Evolutionary conservation across 2,329 filamentous ascomycete genomes (phyloP).

Genomic region (Penicillium sclerotigenum): DNA sequence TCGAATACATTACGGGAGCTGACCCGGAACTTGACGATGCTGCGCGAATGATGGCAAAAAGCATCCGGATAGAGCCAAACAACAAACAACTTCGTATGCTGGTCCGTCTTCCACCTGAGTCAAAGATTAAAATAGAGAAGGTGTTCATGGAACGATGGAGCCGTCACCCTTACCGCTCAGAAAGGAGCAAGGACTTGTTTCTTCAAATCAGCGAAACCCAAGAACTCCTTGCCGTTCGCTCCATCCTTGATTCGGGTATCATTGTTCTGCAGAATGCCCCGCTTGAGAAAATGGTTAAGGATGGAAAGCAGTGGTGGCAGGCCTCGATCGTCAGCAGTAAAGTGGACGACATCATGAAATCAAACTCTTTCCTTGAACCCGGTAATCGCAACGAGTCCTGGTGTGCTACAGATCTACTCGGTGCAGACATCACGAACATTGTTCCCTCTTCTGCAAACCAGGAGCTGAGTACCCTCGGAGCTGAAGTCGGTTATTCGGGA

Average conservation of each 20-base stretch:
- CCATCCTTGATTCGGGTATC: slow-evolving; percentile 20
- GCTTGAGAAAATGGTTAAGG: slow-evolving; percentile 30
- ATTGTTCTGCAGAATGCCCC: slow-evolving; percentile 29
- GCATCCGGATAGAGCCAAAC: slow-evolving; percentile 34
- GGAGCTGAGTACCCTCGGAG: not conserved
- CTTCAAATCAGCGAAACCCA: slow-evolving; percentile 42
- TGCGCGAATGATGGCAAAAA: slow-evolving; percentile 32
- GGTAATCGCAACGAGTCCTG: slow-evolving; percentile 36
- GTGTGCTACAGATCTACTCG: slow-evolving; percentile 31
- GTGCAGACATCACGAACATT: not conserved
- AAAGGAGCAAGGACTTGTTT: slow-evolving; percentile 25
- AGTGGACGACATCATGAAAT: slow-evolving; percentile 34
- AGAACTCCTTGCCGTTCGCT: slow-evolving; percentile 28
- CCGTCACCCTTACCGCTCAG: slow-evolving; percentile 27
- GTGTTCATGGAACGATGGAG: slow-evolving; percentile 37
- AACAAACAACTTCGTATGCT: slow-evolving; percentile 28
- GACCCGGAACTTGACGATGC: slow-evolving; percentile 29
- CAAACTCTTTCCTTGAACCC: slow-evolving; percentile 34
- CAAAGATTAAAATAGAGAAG: slow-evolving; percentile 29
- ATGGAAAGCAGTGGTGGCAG: slow-evolving; percentile 40
- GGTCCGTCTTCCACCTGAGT: slow-evolving; percentile 20
- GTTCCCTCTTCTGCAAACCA: not conserved
- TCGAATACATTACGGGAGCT: slow-evolving; percentile 21
- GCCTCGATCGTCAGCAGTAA: slow-evolving; percentile 36
- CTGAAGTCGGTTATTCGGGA: slow-evolving; percentile 2